Evolutionary conservation across 148 eudicot genomes (phyloP).

Genomic region (Rhododendron simsii): DNA sequence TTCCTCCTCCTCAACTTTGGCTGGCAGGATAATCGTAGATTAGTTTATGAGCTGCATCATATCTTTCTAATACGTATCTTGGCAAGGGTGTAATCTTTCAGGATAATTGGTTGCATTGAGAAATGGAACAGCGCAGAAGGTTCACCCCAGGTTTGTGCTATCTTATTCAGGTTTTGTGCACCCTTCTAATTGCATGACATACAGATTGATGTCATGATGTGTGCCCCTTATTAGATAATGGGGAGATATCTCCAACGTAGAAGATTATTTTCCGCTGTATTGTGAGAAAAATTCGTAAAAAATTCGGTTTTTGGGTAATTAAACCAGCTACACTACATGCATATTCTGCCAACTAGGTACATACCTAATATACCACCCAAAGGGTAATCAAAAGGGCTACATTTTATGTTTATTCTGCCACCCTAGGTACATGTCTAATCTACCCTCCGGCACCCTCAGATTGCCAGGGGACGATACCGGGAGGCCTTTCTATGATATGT

Average conservation of each 20-base stretch:
- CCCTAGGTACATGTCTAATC: not conserved
- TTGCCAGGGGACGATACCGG: not conserved
- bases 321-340: not conserved
- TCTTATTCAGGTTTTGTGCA: not conserved
- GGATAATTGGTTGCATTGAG: conserved; percentile 82
- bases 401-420: not conserved
- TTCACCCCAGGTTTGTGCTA: conserved; percentile 69
- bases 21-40: not conserved
- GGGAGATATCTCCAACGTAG: not conserved
- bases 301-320: not conserved
- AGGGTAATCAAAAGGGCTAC: not conserved
- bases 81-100: conserved; percentile 27
- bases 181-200: not conserved
- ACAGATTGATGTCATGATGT: not conserved
- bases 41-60: not conserved
- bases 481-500: not conserved
- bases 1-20: not conserved
- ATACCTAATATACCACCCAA: not conserved
- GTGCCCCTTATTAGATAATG: not conserved
- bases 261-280: not conserved
- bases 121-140: conserved; percentile 90
- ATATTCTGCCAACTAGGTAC: not conserved
- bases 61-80: not conserved
- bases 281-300: not conserved
- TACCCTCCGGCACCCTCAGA: not conserved